Evolutionary conservation across 2,329 filamentous ascomycete genomes (phyloP), one percentile per base, ranked within the genome.

Genomic region (Fusarium verrucosum): DNA sequence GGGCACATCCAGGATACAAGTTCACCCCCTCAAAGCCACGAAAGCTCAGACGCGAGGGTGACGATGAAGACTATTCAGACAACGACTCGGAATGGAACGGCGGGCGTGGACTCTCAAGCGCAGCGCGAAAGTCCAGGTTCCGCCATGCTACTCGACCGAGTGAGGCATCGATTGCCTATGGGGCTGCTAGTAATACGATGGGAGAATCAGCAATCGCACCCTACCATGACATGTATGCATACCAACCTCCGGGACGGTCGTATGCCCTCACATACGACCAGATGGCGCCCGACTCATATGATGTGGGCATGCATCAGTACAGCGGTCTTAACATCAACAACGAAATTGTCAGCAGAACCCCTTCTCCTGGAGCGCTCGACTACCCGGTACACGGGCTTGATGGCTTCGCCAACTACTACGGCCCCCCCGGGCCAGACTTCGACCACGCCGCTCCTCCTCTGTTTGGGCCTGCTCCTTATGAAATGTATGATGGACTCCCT

Each of bases 1-100:
- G 86, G 50, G 93, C 94, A 4, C 92, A 96, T 69, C 95, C 95
- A 0, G 87, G 88, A 37, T 99, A 98, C 82, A 98, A 96, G 77
- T 99, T 98, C 79, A 90, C 91, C 3, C 94, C 94, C 3, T 89
- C 89, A 70, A 96, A 95, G 25, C 77, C 79, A 41, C 81, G 81
- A 64, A 80, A 78, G 62, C 38, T 62, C 30, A 77, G 67, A 42
- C 73, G 81, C 45, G 81, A 81, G 8, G 61, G 44, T n/a, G 56
- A 62, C 19, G 50, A 64, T 4, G 56, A 30, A 16, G 63, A 66
- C 26, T 49, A 57, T 43, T 66, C 63, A 4, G 70, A 69, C 20
- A 51, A 66, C 13, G 70, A 71, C 26, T 61, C 65, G 14, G 70
- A 69, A 10, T 72, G 70, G 69, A 58, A 56, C 11, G 42, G 45